Evolutionary conservation across 2,329 filamentous ascomycete species (phyloP), one percentile per base, ranked within the genome.

Genomic region (Cercospora sp.): DNA sequence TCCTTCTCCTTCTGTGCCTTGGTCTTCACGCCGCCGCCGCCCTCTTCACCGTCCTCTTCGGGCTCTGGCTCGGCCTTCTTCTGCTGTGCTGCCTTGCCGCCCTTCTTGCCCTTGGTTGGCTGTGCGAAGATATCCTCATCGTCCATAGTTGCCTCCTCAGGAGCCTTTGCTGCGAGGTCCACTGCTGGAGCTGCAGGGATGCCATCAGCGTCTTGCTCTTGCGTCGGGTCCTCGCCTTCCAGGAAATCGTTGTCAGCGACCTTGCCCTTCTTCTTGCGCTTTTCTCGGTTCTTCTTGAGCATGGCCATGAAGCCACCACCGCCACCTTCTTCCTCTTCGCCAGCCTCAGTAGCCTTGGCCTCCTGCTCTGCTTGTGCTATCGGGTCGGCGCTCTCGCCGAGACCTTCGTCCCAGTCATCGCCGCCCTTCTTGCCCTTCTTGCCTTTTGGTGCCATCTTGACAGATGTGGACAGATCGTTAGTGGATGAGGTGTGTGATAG

Each of bases 1-100:
- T 94, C 86, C 82, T 93, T 96, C 80, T 99, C 95, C 84, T 99
- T 99, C 83, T 99, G 94, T 67, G 96, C 95, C 87, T 98, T 99
- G 45, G 93, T 96, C 83, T 98, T 89, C 60, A 98, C 86, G 65
- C 89, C 87, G 55, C 90, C 90, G 67, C 84, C 83, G 3, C 84
- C 85, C 7, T 80, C 87, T 26, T 82, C 85, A 16, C 77, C 82
- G 12, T 77, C 77, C 31, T 76, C 75, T 45, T 75, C 74, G 18
- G 81, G 84, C 23, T 85, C 84, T n/a, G 63, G 67, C 36, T 83
- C 85, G 3, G 83, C 85, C 16, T 84, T 85, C 45, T 81, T 84
- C 26, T 73, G 71, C 59, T 74, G 70, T 28, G 58, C 66, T 57
- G 61, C 64, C 69, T 77, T 73, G 42, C 72, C 74, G 42, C 73